Evolutionary conservation across 805 yeast species (phyloP), one percentile per base, ranked within the genome.

Genomic region (Wickerhamiella kazuoi): DNA sequence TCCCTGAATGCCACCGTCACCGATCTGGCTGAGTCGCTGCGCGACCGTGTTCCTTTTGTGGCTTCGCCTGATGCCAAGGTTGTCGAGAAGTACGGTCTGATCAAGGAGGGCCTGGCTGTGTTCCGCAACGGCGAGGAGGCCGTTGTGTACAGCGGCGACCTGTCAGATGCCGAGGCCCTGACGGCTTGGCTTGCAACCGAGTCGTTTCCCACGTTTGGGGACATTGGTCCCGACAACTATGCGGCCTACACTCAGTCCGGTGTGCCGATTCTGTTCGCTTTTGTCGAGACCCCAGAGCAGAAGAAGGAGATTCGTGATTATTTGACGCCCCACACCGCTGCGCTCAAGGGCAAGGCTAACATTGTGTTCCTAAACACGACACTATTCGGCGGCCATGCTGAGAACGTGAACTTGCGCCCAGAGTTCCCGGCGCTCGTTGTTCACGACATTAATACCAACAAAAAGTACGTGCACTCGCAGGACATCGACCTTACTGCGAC

Each of bases 351-450:
- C 46, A 69, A 72, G 55, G 60, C 84, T 49, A 81, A 79, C 66
- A 76, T 90, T 60, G 95, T 80, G 48, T 93, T 87, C 61, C 67
- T 90, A 51, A 86, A 87, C 53, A 93, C 94, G 42, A 54, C 66
- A 40, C 64, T 64, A 52, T 90, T 64, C 57, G 94, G 94, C 47
- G 72, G 70, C 60, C 97, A 87, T 56, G 94, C 94, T 42, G 77
- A 72, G 54, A 72, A 74, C 62, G 70, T 90, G 57, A 82, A 79
- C 68, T 71, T 86, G 72, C 79, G 81, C 55, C 26, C 35, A 30
- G 72, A 75, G 52, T 78, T 79, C 72, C 98, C 98, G 59, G 72
- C 87, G 43, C 77, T 90, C 56, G 94, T 75, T 37, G 78, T 87
- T 49, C 96, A 87, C 62, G 80, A 83, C 54, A 54, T 72, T 42